These are phyloP conservation scores for Diospyros kaki DNA, from an alignment of 148 eudicot genomes.

Conservation along the genomic window DNA sequence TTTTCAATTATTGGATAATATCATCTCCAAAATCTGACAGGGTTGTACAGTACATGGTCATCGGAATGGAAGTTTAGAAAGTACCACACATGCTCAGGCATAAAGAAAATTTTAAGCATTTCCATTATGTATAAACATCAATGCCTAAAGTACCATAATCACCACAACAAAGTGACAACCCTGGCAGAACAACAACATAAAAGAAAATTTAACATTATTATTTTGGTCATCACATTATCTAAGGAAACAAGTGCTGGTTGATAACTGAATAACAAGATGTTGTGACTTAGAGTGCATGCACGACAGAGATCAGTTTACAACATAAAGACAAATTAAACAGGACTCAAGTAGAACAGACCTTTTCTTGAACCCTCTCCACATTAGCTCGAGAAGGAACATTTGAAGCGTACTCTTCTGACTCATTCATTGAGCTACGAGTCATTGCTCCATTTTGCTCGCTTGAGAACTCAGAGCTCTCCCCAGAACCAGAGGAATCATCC, in stretches of 20 bases:
- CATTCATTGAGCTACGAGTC: slow-evolving; percentile 29
- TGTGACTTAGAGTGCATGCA: too few species aligned
- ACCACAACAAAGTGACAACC: background rate
- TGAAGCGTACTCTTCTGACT: slow-evolving; percentile 45
- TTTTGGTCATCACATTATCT: background rate
- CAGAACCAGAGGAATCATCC: slow-evolving; percentile 68
- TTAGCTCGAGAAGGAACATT: slow-evolving; percentile 43
- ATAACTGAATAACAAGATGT: too few species aligned
- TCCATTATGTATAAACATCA: background rate
- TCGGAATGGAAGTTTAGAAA: background rate
- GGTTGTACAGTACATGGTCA: background rate
- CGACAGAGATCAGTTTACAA: too few species aligned
- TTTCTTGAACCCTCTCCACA: slow-evolving; percentile 19
- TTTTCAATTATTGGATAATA: background rate
- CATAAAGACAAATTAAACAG: background rate
- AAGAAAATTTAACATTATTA: background rate
- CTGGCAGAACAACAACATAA: too few species aligned
- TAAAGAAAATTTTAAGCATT: background rate
- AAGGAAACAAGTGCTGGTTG: background rate
- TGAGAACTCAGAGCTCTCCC: slow-evolving; percentile 64
- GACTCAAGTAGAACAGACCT: slow-evolving; percentile 37
- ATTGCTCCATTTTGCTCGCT: slow-evolving; percentile 37
- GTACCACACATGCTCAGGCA: background rate
- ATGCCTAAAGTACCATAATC: background rate
- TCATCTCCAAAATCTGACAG: background rate